Percentiles rank a stretch among this genome's conserved stretches.
Evolutionary conservation across 257 asterid genomes (phyloP).

Genomic region (Petrea volubilis): DNA sequence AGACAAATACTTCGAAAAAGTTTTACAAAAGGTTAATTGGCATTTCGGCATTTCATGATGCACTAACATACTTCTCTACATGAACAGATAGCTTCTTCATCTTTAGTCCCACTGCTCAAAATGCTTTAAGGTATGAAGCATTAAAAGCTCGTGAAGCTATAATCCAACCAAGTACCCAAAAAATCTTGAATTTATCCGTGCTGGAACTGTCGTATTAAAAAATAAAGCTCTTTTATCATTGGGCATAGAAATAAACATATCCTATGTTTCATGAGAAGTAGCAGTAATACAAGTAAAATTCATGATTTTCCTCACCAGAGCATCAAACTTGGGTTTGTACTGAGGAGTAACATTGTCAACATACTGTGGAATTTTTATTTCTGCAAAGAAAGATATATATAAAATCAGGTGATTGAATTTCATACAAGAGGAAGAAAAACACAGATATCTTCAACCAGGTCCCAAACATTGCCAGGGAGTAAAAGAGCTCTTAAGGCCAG

Average conservation of each 20-base stretch:
- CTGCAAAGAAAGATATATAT: constrained; percentile 39
- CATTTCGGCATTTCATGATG: constrained; percentile 5
- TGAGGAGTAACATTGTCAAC: constrained; percentile 88
- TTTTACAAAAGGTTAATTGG: background rate
- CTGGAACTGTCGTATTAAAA: background rate
- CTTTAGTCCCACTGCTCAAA: background rate
- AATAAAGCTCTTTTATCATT: constrained; percentile 3
- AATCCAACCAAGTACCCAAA: background rate
- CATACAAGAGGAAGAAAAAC: background rate
- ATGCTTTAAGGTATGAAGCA: background rate
- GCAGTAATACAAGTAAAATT: constrained; percentile 1
- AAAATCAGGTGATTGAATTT: constrained; percentile 17
- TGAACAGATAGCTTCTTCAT: background rate
- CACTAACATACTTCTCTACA: background rate
- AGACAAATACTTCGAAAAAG: background rate
- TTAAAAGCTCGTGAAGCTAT: constrained; percentile 12
- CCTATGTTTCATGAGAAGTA: background rate
- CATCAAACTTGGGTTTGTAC: constrained; percentile 85
- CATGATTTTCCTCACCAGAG: constrained; percentile 58
- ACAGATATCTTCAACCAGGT: background rate
- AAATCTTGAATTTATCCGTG: background rate
- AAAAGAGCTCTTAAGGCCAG: background rate
- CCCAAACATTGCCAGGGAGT: background rate
- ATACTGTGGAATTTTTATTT: constrained; percentile 75
- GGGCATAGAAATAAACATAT: background rate